Percentiles rank a stretch among this genome's conserved stretches.
Conservation (phyloP, 164 flowering plant genomes). For the Houttuynia cordata region DNA sequence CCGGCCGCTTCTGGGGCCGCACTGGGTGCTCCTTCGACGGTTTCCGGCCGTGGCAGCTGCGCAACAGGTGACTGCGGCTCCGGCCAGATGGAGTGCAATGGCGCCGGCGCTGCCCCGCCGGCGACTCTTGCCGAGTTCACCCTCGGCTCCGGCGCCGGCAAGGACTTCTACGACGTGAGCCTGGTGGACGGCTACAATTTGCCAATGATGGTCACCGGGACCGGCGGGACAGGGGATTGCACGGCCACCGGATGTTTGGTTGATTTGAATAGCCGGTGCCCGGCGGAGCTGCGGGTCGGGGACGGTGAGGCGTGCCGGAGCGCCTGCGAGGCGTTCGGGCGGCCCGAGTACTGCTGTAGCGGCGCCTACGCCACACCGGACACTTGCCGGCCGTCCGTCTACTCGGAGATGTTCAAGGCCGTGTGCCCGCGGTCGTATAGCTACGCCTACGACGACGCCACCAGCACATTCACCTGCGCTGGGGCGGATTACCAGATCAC, state of each 20-base stretch:
- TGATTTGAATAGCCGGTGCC: constrained; percentile 46
- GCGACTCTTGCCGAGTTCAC: too few species aligned
- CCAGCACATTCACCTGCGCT: constrained; percentile 53
- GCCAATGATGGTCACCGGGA: constrained; percentile 38
- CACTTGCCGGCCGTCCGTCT: constrained; percentile 47
- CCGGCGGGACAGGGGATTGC: constrained; percentile 42
- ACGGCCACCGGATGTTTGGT: constrained; percentile 38
- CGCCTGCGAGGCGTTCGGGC: constrained; percentile 64
- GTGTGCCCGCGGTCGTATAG: constrained; percentile 62
- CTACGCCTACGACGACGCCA: constrained; percentile 58
- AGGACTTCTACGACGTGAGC: constrained; percentile 74
- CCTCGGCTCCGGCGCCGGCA: constrained; percentile 40
- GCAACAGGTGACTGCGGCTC: too few species aligned
- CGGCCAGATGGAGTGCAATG: too few species aligned
- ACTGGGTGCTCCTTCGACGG: too few species aligned
- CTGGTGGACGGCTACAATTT: constrained; percentile 70
- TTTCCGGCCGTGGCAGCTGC: too few species aligned
- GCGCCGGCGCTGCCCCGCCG: too few species aligned
- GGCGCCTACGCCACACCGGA: constrained; percentile 39
- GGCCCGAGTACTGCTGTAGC: constrained; percentile 54
- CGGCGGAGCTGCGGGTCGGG: constrained; percentile 16
- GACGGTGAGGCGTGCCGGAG: constrained; percentile 50
- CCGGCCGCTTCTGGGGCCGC: too few species aligned
- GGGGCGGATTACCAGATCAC: constrained; percentile 58
- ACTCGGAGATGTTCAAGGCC: constrained; percentile 45